These are phyloP conservation scores for Podila verticillata DNA, from an alignment of 192 early-diverging fungal genomes.

Conservation along the genomic window DNA sequence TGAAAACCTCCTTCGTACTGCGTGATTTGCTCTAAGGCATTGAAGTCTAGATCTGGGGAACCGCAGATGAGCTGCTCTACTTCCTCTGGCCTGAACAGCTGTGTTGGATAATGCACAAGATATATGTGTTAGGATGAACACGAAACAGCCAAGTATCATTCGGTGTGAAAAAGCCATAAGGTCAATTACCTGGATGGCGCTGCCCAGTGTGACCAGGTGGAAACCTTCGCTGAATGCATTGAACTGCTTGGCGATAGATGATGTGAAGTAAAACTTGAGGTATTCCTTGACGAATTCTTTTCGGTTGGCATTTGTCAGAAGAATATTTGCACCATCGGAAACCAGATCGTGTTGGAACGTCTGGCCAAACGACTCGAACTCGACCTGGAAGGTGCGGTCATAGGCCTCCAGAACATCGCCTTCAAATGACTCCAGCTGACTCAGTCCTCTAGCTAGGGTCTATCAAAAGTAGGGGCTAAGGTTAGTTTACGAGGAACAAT, in stretches of 20 bases:
- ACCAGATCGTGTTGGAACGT: constrained; percentile 71
- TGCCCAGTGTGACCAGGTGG: constrained; percentile 71
- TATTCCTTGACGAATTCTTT: constrained; percentile 85
- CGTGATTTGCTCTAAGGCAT: constrained; percentile 77
- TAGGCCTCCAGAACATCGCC: constrained; percentile 77
- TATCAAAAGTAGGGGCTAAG: constrained; percentile 6
- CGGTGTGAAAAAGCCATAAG: neutral
- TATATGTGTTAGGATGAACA: neutral
- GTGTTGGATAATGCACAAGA: neutral
- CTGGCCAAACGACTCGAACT: constrained; percentile 75
- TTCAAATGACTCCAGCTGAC: constrained; percentile 74
- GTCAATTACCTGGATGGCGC: constrained; percentile 64
- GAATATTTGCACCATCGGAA: constrained; percentile 68
- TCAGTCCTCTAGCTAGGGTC: constrained; percentile 79
- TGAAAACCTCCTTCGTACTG: constrained; percentile 89
- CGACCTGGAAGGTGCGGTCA: constrained; percentile 85
- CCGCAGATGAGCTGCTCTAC: constrained; percentile 91
- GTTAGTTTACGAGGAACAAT: no score
- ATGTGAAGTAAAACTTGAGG: constrained; percentile 81
- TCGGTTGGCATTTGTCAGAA: constrained; percentile 77
- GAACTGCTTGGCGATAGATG: constrained; percentile 74
- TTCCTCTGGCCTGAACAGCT: constrained; percentile 89
- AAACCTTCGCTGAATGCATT: constrained; percentile 87
- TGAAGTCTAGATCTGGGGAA: constrained; percentile 84
- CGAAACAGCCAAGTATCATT: neutral